Conservation (phyloP, 2,329 filamentous ascomycete genomes). For the Cordyceps cicadae region DNA sequence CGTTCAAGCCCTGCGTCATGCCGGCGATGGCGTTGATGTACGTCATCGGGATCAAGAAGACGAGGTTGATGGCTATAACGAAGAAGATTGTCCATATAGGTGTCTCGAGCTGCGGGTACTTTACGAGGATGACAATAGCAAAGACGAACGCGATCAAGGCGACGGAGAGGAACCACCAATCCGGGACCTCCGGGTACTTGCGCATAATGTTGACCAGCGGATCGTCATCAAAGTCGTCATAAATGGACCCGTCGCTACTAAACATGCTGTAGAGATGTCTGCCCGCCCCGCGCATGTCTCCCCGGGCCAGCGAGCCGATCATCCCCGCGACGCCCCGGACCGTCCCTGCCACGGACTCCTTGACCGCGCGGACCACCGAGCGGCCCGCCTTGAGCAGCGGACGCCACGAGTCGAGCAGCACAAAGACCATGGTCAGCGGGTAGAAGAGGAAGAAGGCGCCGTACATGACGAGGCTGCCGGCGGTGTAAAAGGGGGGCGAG, state of each 20-base stretch:
- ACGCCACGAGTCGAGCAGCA: slow-evolving; percentile 25
- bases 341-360: not conserved
- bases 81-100: slow-evolving; percentile 24
- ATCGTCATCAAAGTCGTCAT: slow-evolving; percentile 30
- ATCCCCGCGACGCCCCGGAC: slow-evolving; percentile 20
- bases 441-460: slow-evolving; percentile 27
- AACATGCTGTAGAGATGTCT: slow-evolving; percentile 30
- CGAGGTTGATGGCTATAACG: slow-evolving; percentile 27
- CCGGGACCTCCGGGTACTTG: slow-evolving; percentile 37
- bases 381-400: not conserved
- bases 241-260: slow-evolving; percentile 29
- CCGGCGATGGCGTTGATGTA: slow-evolving; percentile 34
- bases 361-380: not conserved
- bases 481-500: slow-evolving; percentile 25
- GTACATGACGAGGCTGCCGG: slow-evolving; percentile 23
- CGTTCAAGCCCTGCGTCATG: slow-evolving; percentile 37
- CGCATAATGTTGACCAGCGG: slow-evolving; percentile 35
- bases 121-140: slow-evolving; percentile 23
- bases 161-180: slow-evolving; percentile 34
- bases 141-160: slow-evolving; percentile 23
- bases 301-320: slow-evolving; percentile 20
- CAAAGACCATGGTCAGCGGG: slow-evolving; percentile 27
- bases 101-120: slow-evolving; percentile 22
- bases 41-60: slow-evolving; percentile 33
- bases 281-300: slow-evolving; percentile 23